A percentile compares a stretch with the other conserved stretches of the same genome.
phyloP scores from a whole-genome alignment of 176 grass and related monocot species.

The Alloteropsis semialata region DNA sequence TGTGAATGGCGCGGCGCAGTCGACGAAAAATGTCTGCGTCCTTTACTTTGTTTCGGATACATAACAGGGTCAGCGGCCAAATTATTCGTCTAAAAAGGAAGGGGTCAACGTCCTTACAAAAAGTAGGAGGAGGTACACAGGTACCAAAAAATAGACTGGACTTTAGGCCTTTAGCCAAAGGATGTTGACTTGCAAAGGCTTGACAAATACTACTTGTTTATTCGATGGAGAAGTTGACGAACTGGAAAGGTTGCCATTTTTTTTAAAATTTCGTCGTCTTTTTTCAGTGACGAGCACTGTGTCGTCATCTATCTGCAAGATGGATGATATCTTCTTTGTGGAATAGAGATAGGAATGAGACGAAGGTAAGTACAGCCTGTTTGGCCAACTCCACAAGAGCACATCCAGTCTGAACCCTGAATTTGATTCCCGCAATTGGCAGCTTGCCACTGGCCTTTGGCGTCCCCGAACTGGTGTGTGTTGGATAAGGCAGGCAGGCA shows the following conservation, averaged over 20 bases:
- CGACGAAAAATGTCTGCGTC: conserved; percentile 2
- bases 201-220: not conserved
- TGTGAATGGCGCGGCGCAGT: not conserved
- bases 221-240: conserved; percentile 18
- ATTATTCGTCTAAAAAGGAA: not conserved
- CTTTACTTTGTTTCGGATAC: conserved; percentile 27
- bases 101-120: conserved; percentile 18
- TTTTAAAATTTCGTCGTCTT: not conserved
- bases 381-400: conserved; percentile 28
- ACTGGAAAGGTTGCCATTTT: not conserved
- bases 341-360: not conserved
- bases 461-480: not conserved
- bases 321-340: not conserved
- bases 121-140: not conserved
- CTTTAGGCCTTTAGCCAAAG: not conserved
- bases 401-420: not conserved
- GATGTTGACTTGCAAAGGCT: conserved; percentile 16
- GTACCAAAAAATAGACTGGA: not conserved
- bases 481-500: conserved; percentile 25
- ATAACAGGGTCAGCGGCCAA: conserved; percentile 3
- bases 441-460: conserved; percentile 15
- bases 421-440: conserved; percentile 7
- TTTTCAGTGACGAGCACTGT: not conserved
- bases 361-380: not conserved
- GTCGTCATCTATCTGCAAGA: not conserved